Conservation (phyloP, 768 basidiomycete species). For the Aureoboletus auriporus region DNA sequence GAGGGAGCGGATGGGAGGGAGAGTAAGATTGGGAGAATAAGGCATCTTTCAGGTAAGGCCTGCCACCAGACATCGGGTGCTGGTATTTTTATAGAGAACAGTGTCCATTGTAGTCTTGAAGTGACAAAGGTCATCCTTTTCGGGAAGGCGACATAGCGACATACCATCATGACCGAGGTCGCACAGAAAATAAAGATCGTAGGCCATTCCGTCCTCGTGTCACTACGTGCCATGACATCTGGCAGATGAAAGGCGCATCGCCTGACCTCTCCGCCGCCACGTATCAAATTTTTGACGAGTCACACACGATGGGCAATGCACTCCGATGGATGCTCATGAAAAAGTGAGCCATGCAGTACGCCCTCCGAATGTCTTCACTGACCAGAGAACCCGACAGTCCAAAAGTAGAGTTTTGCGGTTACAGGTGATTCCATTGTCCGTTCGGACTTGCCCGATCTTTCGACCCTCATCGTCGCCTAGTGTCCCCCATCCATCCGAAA, state of each 20-base stretch:
- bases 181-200: slow-evolving; percentile 32
- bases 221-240: slow-evolving; percentile 8
- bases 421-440: slow-evolving; percentile 55
- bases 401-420: slow-evolving; percentile 97
- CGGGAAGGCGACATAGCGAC: too few relatives aligned
- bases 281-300: slow-evolving; percentile 89
- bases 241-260: slow-evolving; percentile 80
- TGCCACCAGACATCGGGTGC: neutral
- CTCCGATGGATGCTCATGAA: slow-evolving; percentile 99
- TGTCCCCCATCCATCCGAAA: slow-evolving; percentile 92
- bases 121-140: too few relatives aligned
- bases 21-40: slow-evolving; percentile 37
- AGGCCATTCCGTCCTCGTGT: slow-evolving; percentile 6
- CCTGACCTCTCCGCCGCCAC: slow-evolving; percentile 85
- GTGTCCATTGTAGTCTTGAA: too few relatives aligned
- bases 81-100: too few relatives aligned
- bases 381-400: slow-evolving; percentile 57
- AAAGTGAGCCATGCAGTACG: slow-evolving; percentile 57
- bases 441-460: neutral
- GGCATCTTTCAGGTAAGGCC: slow-evolving; percentile 19
- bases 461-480: slow-evolving; percentile 12
- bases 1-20: slow-evolving; percentile 51
- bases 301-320: slow-evolving; percentile 94
- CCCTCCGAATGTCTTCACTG: neutral
- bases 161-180: slow-evolving; percentile 23